A percentile compares a stretch with the other conserved stretches of the same genome.
phyloP scores from a whole-genome alignment of 192 early-diverging fungal species.

The Linnemannia zychae region DNA sequence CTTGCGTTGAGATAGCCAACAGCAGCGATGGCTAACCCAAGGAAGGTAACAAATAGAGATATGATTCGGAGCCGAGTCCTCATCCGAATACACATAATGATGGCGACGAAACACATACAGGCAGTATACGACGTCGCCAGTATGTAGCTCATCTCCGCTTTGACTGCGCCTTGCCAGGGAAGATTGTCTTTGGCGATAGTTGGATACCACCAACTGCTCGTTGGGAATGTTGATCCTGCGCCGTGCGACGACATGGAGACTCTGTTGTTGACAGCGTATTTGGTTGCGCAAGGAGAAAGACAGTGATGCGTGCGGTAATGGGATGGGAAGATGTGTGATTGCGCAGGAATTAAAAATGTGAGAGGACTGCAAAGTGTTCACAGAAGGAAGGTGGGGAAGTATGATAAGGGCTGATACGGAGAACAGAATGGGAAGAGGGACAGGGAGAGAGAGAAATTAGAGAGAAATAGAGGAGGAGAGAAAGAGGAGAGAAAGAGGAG shows the following conservation, averaged over 20 bases:
- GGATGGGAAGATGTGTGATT: too few relatives aligned
- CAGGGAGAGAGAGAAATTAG: too few relatives aligned
- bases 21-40: conserved; percentile 34
- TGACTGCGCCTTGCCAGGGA: not conserved
- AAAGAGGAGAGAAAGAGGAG: too few relatives aligned
- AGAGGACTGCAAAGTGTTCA: too few relatives aligned
- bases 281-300: not conserved
- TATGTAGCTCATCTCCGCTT: conserved; percentile 6
- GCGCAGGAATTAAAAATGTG: too few relatives aligned
- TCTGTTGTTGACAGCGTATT: not conserved
- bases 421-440: too few relatives aligned
- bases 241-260: not conserved
- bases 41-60: conserved; percentile 26
- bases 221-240: not conserved
- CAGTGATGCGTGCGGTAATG: not conserved
- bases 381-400: too few relatives aligned
- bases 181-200: not conserved
- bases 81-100: conserved; percentile 22
- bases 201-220: not conserved
- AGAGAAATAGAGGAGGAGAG: too few relatives aligned
- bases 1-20: conserved; percentile 19
- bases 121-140: conserved; percentile 21
- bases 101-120: conserved; percentile 15
- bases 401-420: too few relatives aligned
- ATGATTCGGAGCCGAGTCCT: conserved; percentile 27